These are phyloP conservation scores for Phytopythium mirpurense DNA, from an alignment of 352 stramenopile genomes.

Conservation along the genomic window DNA sequence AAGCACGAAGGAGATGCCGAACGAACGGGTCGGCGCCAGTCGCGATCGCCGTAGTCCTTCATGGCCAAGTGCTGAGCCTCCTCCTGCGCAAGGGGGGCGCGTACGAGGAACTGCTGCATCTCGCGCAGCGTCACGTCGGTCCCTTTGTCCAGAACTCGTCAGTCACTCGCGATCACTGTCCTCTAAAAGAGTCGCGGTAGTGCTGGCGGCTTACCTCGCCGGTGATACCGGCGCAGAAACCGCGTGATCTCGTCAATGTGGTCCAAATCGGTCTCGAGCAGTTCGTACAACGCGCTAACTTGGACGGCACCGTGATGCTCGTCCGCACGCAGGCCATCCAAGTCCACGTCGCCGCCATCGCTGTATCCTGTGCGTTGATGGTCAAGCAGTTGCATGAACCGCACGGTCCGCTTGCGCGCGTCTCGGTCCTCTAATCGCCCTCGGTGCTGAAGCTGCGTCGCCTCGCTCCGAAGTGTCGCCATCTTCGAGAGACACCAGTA, in stretches of 20 bases:
- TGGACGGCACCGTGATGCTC: slow-evolving; percentile 9
- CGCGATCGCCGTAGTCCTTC: slow-evolving; percentile 30
- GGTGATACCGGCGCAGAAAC: slow-evolving; percentile 31
- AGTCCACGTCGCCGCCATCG: neutral
- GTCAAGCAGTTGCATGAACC: neutral
- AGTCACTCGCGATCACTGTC: neutral
- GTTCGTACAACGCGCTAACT: slow-evolving; percentile 29
- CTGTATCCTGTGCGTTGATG: neutral
- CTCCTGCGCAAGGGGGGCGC: slow-evolving; percentile 24
- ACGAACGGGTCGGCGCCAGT: neutral
- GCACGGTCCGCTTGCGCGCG: neutral
- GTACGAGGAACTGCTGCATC: slow-evolving; percentile 41
- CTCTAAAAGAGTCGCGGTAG: no score
- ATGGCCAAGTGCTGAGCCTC: slow-evolving; percentile 46
- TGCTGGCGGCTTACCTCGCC: slow-evolving; percentile 27
- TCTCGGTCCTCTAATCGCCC: neutral
- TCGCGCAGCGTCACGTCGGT: slow-evolving; percentile 24
- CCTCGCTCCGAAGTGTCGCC: slow-evolving; percentile 16
- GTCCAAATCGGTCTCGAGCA: slow-evolving; percentile 52
- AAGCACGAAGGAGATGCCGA: neutral
- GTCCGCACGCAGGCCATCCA: no score
- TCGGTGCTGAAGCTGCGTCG: slow-evolving; percentile 17
- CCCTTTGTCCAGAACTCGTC: slow-evolving; percentile 15
- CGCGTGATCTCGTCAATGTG: slow-evolving; percentile 43
- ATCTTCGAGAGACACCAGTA: slow-evolving; percentile 8